Conservation (phyloP, 176 grass and related monocot species). For the Urochloa ruziziensis region DNA sequence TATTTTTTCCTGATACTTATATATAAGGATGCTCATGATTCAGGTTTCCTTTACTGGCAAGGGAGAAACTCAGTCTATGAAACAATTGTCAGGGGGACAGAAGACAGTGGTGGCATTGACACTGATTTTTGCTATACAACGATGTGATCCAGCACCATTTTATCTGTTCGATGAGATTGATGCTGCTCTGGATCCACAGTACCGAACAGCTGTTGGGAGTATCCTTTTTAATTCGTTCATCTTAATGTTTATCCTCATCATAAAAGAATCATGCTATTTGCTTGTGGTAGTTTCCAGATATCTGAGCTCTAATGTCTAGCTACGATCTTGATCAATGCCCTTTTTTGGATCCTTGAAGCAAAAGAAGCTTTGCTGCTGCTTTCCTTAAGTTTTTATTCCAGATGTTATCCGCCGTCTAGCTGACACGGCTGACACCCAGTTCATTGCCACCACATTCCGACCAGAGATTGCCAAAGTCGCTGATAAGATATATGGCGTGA, state of each 20-base stretch:
- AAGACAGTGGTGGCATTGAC: slow-evolving; percentile 96
- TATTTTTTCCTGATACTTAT: slow-evolving; percentile 12
- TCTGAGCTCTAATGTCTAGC: background rate
- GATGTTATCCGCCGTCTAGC: slow-evolving; percentile 86
- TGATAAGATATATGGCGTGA: slow-evolving; percentile 95
- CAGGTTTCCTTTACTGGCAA: slow-evolving; percentile 99
- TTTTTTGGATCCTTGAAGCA: background rate
- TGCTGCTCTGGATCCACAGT: slow-evolving; percentile 94
- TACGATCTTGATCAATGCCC: background rate
- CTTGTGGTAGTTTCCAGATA: background rate
- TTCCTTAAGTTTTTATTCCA: slow-evolving; percentile 60
- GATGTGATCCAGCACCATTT: slow-evolving; percentile 96
- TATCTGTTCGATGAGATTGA: slow-evolving; percentile 99
- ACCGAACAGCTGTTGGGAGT: slow-evolving; percentile 93
- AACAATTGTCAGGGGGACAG: slow-evolving; percentile 95
- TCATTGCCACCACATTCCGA: slow-evolving; percentile 88
- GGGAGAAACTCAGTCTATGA: slow-evolving; percentile 98
- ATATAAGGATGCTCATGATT: slow-evolving; percentile 12
- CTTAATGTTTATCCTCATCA: background rate
- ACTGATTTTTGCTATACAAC: slow-evolving; percentile 94
- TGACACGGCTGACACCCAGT: slow-evolving; percentile 80
- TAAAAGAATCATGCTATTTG: background rate
- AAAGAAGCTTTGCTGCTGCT: background rate
- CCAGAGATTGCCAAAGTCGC: slow-evolving; percentile 86
- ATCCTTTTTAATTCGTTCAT: slow-evolving; percentile 58